Conservation (phyloP, 441 rosid genomes). For the Melastoma candidum region DNA sequence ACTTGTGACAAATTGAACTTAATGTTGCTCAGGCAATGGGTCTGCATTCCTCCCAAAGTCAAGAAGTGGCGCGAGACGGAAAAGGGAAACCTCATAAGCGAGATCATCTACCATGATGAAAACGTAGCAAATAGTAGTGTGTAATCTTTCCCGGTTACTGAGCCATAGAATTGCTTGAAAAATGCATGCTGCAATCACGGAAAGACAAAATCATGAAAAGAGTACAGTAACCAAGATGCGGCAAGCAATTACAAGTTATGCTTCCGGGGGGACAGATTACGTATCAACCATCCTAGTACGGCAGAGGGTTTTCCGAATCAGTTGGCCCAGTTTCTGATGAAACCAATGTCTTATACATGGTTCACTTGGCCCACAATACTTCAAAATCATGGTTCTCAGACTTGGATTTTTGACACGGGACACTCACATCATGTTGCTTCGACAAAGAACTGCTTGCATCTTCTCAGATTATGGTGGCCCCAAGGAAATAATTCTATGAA, state of each 20-base stretch:
- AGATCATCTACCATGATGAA: conserved; percentile 41
- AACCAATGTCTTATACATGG: conserved; percentile 51
- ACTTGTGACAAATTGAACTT: conserved; percentile 45
- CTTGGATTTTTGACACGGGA: too few species aligned
- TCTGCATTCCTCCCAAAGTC: conserved; percentile 19
- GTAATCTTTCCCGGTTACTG: conserved; percentile 60
- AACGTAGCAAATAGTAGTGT: conserved; percentile 54
- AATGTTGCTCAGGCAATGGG: conserved; percentile 23
- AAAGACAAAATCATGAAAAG: background rate
- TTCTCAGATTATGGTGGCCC: too few species aligned
- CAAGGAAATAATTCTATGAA: too few species aligned
- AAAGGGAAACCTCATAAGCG: background rate
- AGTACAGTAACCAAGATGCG: too few species aligned
- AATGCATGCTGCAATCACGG: conserved; percentile 50
- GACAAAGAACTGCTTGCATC: too few species aligned
- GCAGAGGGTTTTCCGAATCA: conserved; percentile 51
- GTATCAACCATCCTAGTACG: conserved; percentile 66
- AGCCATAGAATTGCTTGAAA: conserved; percentile 68
- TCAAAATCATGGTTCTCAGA: conserved; percentile 5
- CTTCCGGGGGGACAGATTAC: conserved; percentile 10
- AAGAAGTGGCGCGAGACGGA: background rate
- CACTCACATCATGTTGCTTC: conserved; percentile 35
- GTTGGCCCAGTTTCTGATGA: conserved; percentile 54
- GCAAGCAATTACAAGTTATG: too few species aligned
- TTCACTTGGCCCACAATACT: conserved; percentile 37